Base-by-base conservation (phyloP, 139 green algal genomes). In the Deuterostichococcus epilithicus region DNA sequence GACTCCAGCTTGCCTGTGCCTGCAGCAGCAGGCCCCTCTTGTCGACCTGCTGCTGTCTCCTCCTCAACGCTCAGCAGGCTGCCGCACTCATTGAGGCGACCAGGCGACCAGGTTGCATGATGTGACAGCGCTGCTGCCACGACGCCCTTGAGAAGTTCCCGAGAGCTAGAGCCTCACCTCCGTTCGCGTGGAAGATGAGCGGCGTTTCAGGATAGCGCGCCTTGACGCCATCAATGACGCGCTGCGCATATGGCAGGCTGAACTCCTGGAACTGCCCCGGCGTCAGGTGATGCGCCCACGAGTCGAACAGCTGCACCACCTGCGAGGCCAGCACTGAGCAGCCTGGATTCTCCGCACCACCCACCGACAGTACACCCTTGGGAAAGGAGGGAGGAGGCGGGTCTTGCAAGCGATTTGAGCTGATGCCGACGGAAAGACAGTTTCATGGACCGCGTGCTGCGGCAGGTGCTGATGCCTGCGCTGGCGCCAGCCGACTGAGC, bases 231-330 rank as follows among this genome's bases (percentile, higher is more conserved):
- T 76, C 59, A 0, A 95, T 91, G 22, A 99, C 79, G 26, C 89
- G 83, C 81, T 98, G 89, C 3, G 88, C 86, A 76, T 99, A 99
- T 1, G 96, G 94, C 83, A 96, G 74, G 78, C 82, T 92, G 88
- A 98, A 99, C 83, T 97, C 92, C 0, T 76, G 78, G 82, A 97
- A 99, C 86, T 99, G 92, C 60, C 86, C 71, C 0, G 95, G 94
- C 5, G 82, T 85, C 25, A 99, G 87, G 84, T 98, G 94, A 82
- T 98, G 94, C 23, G 94, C 95, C 95, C 95, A 99, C 5, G 90
- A 97, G 88, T 99, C 96, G 84, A 99, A 99, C 37, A 99, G 79
- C 89, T 99, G 95, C 70, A 99, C 89, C 1, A 98, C 86, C 87
- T 93, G 87, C 38, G 35, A 35, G n/a, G n/a, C n/a, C n/a, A n/a